Evolutionary conservation across 225 moss, liverwort and hornwort genomes (phyloP).

Genomic region (Asterella californica): DNA sequence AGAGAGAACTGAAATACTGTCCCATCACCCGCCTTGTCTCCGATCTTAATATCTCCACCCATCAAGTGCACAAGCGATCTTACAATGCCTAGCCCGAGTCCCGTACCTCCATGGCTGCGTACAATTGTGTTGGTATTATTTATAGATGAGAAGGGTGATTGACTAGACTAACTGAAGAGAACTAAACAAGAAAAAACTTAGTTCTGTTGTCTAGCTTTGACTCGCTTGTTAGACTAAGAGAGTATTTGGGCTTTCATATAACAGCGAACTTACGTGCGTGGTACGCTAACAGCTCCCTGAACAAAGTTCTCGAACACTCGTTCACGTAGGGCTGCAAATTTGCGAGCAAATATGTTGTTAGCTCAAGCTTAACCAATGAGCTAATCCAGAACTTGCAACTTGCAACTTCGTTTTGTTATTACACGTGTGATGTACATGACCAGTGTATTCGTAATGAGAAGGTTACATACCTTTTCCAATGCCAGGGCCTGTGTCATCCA

Average conservation of each 20-base stretch:
- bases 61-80: constrained; percentile 67
- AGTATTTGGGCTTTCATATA: no score
- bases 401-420: not conserved
- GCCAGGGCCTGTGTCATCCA: constrained; percentile 54
- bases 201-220: not conserved
- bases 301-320: constrained; percentile 83
- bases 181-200: not conserved
- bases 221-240: not conserved
- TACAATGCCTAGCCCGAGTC: constrained; percentile 73
- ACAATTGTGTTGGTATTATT: not conserved
- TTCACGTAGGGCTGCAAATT: constrained; percentile 59
- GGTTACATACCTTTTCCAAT: constrained; percentile 56
- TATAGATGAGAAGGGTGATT: not conserved
- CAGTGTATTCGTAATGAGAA: not conserved
- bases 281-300: constrained; percentile 75
- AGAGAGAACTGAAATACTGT: constrained; percentile 68
- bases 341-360: not conserved
- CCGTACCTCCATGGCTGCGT: constrained; percentile 76
- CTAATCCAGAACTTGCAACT: not conserved
- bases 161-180: not conserved
- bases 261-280: constrained; percentile 59
- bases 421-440: not conserved
- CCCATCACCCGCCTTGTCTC: constrained; percentile 61
- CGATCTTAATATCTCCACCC: constrained; percentile 68
- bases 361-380: not conserved